phyloP scores from a whole-genome alignment of 805 yeast species.

The Candida sanyiensis region DNA sequence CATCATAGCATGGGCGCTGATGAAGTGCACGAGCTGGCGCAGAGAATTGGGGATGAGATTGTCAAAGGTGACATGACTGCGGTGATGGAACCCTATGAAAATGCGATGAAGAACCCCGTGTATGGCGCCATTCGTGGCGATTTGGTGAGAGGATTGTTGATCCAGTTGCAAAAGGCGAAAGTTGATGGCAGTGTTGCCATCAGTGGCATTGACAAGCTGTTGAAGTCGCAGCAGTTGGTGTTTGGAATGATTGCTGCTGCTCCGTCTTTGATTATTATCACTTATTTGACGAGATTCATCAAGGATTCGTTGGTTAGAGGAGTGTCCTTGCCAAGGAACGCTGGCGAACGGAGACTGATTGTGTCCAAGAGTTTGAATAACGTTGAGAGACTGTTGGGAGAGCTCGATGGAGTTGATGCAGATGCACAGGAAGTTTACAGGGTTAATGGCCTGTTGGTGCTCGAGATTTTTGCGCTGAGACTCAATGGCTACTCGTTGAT shows the following conservation, averaged over 20 bases:
- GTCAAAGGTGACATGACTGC: slow-evolving; percentile 72
- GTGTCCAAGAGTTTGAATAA: slow-evolving; percentile 45
- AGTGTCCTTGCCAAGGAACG: slow-evolving; percentile 18
- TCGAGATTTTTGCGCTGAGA: slow-evolving; percentile 59
- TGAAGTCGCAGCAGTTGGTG: slow-evolving; percentile 90
- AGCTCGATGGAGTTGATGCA: slow-evolving; percentile 18
- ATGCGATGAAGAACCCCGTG: slow-evolving; percentile 65
- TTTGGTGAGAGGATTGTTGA: slow-evolving; percentile 68
- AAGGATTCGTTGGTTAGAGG: slow-evolving; percentile 33
- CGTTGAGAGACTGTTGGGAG: slow-evolving; percentile 48
- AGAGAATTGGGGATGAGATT: slow-evolving; percentile 42
- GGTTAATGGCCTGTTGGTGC: slow-evolving; percentile 55
- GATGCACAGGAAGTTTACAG: slow-evolving; percentile 27
- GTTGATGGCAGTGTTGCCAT: slow-evolving; percentile 92
- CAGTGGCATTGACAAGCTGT: slow-evolving; percentile 80
- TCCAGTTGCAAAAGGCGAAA: slow-evolving; percentile 93
- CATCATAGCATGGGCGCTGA: slow-evolving; percentile 17
- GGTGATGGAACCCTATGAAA: slow-evolving; percentile 76
- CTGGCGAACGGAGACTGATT: slow-evolving; percentile 26
- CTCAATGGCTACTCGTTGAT: slow-evolving; percentile 42
- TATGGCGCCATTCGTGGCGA: slow-evolving; percentile 58
- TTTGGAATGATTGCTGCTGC: slow-evolving; percentile 87
- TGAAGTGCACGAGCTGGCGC: slow-evolving; percentile 18
- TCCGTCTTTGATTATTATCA: slow-evolving; percentile 62
- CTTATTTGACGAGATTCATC: slow-evolving; percentile 35